These are phyloP conservation scores for Meyerozyma elateridarum DNA, from an alignment of 1,139 yeast genomes.

Conservation along the genomic window DNA sequence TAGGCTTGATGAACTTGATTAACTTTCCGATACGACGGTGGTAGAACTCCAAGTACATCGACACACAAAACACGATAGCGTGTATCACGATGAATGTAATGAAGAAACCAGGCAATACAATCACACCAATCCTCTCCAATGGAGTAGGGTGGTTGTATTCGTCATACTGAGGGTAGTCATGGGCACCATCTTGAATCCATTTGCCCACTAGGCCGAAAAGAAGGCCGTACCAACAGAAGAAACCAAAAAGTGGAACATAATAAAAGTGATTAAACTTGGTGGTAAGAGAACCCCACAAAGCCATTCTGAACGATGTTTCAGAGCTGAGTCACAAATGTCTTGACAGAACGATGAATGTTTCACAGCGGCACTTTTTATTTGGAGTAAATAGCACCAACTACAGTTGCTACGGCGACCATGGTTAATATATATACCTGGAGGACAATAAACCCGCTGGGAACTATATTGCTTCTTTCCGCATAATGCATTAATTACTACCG, in stretches of 20 bases:
- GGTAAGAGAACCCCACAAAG: constrained; percentile 13
- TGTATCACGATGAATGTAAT: constrained; percentile 21
- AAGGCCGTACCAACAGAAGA: constrained; percentile 25
- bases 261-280: constrained; percentile 26
- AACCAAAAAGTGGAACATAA: constrained; percentile 24
- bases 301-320: background rate
- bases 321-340: background rate
- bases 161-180: constrained; percentile 18
- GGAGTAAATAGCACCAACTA: too few species aligned
- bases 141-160: constrained; percentile 12
- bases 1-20: constrained; percentile 27
- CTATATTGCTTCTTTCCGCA: too few species aligned
- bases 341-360: background rate
- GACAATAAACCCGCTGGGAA: too few species aligned
- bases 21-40: constrained; percentile 29
- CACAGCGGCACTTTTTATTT: too few species aligned
- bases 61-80: constrained; percentile 21
- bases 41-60: constrained; percentile 27
- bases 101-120: constrained; percentile 23
- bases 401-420: too few species aligned
- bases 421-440: too few species aligned
- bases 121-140: constrained; percentile 25
- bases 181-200: constrained; percentile 21
- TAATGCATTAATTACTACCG: too few species aligned
- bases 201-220: constrained; percentile 22